phyloP scores from a whole-genome alignment of 345 rosid species.

The Populus alba region DNA sequence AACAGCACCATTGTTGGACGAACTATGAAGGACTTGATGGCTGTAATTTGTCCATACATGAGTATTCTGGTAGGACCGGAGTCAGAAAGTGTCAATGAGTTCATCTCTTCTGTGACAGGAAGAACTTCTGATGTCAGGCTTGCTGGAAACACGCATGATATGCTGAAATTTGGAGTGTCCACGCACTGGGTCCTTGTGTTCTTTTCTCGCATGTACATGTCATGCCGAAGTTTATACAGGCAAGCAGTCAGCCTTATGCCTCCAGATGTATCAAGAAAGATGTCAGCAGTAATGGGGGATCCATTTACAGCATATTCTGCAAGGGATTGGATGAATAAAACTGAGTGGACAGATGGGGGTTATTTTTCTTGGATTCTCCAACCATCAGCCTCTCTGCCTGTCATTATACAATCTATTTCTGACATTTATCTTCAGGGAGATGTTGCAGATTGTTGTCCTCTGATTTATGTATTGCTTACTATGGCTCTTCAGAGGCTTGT shows the following conservation, averaged over 20 bases:
- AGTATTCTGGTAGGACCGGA: conserved; percentile 48
- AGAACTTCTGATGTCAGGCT: conserved; percentile 23
- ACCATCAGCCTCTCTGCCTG: conserved; percentile 63
- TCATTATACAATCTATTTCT: conserved; percentile 51
- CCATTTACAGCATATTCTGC: conserved; percentile 50
- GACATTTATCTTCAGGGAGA: conserved; percentile 41
- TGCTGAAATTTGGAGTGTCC: conserved; percentile 32
- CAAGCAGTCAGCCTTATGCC: conserved; percentile 69
- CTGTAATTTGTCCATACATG: conserved; percentile 51
- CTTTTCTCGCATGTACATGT: conserved; percentile 66
- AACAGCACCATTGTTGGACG: conserved; percentile 63
- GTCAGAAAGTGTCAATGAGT: conserved; percentile 42
- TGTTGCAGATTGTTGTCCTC: conserved; percentile 45
- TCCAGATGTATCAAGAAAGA: conserved; percentile 48
- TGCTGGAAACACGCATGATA: conserved; percentile 23
- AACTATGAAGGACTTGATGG: conserved; percentile 54
- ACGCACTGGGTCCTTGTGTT: conserved; percentile 57
- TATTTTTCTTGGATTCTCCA: conserved; percentile 74
- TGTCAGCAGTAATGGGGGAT: conserved; percentile 53
- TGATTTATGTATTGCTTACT: conserved; percentile 53
- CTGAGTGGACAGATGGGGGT: conserved; percentile 56
- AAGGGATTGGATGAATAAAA: conserved; percentile 59
- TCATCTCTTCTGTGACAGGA: conserved; percentile 53
- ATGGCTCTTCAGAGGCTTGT: conserved; percentile 79
- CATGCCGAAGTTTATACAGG: conserved; percentile 65